A percentile compares a stretch with the other conserved stretches of the same genome.
Conservation (phyloP, 2,329 filamentous ascomycete species). For the Tolypocladium pustulatum region DNA sequence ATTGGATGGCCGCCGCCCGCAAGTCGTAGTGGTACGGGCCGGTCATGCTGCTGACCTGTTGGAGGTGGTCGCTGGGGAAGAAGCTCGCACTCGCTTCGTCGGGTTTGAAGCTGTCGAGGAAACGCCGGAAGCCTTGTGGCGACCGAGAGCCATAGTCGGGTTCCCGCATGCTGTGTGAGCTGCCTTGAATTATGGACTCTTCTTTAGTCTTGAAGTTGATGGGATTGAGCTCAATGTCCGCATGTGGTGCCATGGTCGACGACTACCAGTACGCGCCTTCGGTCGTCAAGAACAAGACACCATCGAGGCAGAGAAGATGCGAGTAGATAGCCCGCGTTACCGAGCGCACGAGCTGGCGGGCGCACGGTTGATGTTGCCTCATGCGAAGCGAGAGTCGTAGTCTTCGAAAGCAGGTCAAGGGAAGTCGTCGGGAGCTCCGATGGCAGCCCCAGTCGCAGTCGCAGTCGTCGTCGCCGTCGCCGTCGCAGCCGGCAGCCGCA, state of each 20-base stretch:
- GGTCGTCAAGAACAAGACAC: background rate
- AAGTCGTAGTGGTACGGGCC: constrained; percentile 41
- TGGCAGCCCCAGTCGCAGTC: background rate
- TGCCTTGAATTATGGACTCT: constrained; percentile 41
- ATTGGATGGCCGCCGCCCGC: constrained; percentile 54
- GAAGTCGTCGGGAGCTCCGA: background rate
- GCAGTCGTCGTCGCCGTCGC: background rate
- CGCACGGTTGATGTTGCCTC: background rate
- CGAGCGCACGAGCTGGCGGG: background rate
- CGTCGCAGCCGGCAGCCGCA: background rate
- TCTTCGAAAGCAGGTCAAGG: background rate
- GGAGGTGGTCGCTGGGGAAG: constrained; percentile 32
- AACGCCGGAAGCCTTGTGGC: constrained; percentile 27
- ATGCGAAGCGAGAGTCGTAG: background rate
- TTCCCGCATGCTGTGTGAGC: constrained; percentile 40
- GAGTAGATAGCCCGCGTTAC: background rate
- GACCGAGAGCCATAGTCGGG: constrained; percentile 30
- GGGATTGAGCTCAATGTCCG: constrained; percentile 45
- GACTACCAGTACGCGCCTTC: background rate
- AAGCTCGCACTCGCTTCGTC: constrained; percentile 39
- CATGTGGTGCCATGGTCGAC: constrained; percentile 23
- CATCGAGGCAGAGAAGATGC: background rate
- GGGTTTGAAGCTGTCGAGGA: constrained; percentile 53
- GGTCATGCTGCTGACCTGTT: constrained; percentile 17
- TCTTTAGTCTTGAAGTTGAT: constrained; percentile 49